phyloP scores from a whole-genome alignment of 192 early-diverging fungal species.

The Backusella circina region DNA sequence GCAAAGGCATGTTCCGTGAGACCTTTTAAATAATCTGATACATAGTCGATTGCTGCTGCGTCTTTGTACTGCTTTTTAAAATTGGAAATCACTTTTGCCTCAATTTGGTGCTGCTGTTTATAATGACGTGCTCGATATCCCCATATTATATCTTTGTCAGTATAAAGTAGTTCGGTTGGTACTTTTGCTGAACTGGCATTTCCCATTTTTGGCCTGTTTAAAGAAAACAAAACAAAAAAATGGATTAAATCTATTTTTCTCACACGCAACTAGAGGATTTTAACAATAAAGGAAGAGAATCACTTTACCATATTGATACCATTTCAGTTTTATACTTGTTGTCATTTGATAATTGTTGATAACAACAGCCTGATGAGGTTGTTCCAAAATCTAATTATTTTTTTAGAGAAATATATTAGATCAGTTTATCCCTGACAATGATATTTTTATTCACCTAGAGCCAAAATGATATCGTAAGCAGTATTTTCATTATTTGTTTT shows the following conservation, averaged over 20 bases:
- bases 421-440: background rate
- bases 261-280: background rate
- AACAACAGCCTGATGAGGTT: background rate
- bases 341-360: background rate
- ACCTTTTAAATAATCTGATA: background rate
- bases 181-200: background rate
- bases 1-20: background rate
- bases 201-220: constrained; percentile 2
- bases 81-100: background rate
- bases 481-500: background rate
- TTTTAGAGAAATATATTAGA: background rate
- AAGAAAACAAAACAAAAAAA: background rate
- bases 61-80: background rate
- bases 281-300: too few species aligned
- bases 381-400: background rate
- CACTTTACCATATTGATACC: background rate
- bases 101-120: background rate
- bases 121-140: background rate
- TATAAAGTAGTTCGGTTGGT: background rate
- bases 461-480: background rate
- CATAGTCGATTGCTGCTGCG: background rate
- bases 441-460: background rate
- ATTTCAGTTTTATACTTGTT: background rate
- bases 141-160: background rate
- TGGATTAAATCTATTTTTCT: background rate